phyloP scores from a whole-genome alignment of 495 filamentous ascomycete genomes.

The Penicillium longicatenatum region DNA sequence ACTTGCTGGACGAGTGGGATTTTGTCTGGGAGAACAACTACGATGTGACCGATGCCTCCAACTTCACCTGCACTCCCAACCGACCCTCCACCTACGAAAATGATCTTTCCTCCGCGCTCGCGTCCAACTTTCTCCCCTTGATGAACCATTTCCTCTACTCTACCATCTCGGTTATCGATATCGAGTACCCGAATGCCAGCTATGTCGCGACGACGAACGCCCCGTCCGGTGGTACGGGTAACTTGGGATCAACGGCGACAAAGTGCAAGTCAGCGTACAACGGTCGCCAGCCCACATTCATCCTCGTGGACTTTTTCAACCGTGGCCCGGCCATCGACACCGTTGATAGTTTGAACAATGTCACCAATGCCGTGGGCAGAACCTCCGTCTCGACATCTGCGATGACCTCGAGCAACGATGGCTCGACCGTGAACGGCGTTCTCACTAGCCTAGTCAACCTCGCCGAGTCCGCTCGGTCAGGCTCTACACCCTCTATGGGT shows the following conservation, averaged over 20 bases:
- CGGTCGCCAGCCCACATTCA: slow-evolving; percentile 60
- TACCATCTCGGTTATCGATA: slow-evolving; percentile 38
- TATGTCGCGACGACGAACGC: slow-evolving; percentile 63
- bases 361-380: slow-evolving; percentile 49
- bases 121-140: slow-evolving; percentile 55
- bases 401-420: slow-evolving; percentile 28
- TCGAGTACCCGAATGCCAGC: slow-evolving; percentile 61
- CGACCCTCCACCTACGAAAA: slow-evolving; percentile 53
- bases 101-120: slow-evolving; percentile 45
- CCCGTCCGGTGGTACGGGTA: slow-evolving; percentile 51
- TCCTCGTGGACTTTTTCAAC: slow-evolving; percentile 77
- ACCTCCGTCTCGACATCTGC: slow-evolving; percentile 31
- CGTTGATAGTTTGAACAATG: slow-evolving; percentile 65
- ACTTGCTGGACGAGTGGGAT: slow-evolving; percentile 72
- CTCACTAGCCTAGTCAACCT: slow-evolving; percentile 44
- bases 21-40: slow-evolving; percentile 80
- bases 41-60: slow-evolving; percentile 61
- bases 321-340: slow-evolving; percentile 61
- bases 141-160: slow-evolving; percentile 76
- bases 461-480: slow-evolving; percentile 38
- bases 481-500: slow-evolving; percentile 41
- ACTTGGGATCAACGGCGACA: slow-evolving; percentile 59
- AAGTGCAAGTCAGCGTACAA: slow-evolving; percentile 56
- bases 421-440: slow-evolving; percentile 38
- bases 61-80: slow-evolving; percentile 68